Percentiles rank a stretch among this genome's conserved stretches.
These are phyloP conservation scores for Hevea brasiliensis DNA, from an alignment of 345 rosid genomes.

Conservation along the genomic window DNA sequence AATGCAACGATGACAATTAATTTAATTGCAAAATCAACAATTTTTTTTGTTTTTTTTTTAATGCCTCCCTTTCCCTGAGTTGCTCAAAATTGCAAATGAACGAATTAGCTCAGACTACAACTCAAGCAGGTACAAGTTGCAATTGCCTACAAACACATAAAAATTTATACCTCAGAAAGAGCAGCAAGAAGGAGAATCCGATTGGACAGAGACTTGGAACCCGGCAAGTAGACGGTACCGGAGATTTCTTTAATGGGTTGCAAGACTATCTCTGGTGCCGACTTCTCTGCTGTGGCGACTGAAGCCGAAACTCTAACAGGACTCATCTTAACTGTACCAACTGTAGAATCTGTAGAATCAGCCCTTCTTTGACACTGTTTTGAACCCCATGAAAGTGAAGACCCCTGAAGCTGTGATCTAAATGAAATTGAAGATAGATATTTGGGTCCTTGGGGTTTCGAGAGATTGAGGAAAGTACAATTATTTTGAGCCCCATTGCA, in stretches of 20 bases:
- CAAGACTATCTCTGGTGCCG: conserved; percentile 68
- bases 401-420: conserved; percentile 39
- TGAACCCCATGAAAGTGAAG: conserved; percentile 30
- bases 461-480: conserved; percentile 28
- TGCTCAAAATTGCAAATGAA: background rate
- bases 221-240: conserved; percentile 79
- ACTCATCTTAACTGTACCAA: conserved; percentile 8
- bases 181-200: conserved; percentile 93
- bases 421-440: conserved; percentile 36
- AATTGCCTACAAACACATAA: conserved; percentile 5
- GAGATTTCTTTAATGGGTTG: conserved; percentile 84
- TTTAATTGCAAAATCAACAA: background rate
- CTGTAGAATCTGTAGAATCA: background rate
- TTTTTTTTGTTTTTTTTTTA: too few relatives aligned
- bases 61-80: background rate
- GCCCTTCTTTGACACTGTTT: conserved; percentile 25
- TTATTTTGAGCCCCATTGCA: conserved; percentile 41
- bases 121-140: background rate
- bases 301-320: conserved; percentile 50
- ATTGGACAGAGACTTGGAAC: conserved; percentile 92
- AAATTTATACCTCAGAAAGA: conserved; percentile 62
- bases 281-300: conserved; percentile 61
- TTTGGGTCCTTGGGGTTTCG: conserved; percentile 32
- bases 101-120: background rate
- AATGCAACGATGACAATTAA: background rate